Evolutionary conservation across 169 alveolate genomes (phyloP).

Genomic region (Cryptosporidium ubiquitum): DNA sequence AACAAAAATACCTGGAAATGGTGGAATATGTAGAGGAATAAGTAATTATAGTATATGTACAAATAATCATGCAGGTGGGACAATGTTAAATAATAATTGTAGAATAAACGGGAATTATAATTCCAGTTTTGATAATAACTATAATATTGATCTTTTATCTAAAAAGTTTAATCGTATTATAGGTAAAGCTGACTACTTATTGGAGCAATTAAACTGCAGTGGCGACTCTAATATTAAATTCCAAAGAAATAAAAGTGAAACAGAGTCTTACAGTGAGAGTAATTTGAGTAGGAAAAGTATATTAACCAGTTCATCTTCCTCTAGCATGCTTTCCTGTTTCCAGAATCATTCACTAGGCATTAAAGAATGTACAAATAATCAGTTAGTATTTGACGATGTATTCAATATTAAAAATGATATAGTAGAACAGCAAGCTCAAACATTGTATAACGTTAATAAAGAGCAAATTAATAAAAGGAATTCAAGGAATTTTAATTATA

Average conservation of each 20-base stretch:
- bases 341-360: background rate
- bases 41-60: background rate
- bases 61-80: background rate
- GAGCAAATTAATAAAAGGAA: background rate
- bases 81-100: background rate
- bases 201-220: slow-evolving; percentile 19
- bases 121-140: background rate
- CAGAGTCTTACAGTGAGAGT: background rate
- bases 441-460: background rate
- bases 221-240: background rate
- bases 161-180: slow-evolving; percentile 27
- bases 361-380: background rate
- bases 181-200: slow-evolving; percentile 60
- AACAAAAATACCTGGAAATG: background rate
- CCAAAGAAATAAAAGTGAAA: background rate
- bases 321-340: background rate
- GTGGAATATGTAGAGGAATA: background rate
- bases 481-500: slow-evolving; percentile 9
- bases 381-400: background rate
- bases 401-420: background rate
- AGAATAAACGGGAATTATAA: background rate
- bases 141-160: slow-evolving; percentile 20
- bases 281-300: background rate
- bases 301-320: background rate
- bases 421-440: background rate